Conservation (phyloP, 257 asterid species). For the Fraxinus quadrangulata region DNA sequence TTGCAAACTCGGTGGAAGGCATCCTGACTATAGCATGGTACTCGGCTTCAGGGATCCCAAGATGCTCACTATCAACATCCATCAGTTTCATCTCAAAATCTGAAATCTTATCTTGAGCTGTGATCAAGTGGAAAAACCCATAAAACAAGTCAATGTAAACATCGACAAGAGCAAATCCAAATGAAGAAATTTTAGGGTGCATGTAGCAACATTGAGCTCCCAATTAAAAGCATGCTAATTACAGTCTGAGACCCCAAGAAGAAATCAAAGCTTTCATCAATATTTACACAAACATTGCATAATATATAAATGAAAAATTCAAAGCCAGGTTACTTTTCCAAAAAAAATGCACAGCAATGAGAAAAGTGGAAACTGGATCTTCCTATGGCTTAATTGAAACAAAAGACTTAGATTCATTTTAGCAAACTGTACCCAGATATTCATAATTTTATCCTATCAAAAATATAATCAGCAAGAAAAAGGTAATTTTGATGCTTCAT, state of each 20-base stretch:
- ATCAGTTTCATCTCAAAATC: constrained; percentile 50
- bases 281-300: neutral
- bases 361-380: neutral
- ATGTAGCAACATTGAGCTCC: neutral
- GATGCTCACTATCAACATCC: constrained; percentile 50
- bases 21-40: constrained; percentile 47
- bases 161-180: neutral
- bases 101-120: constrained; percentile 49
- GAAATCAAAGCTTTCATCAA: too few relatives aligned
- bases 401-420: neutral
- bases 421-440: neutral
- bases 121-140: neutral
- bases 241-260: neutral
- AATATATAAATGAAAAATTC: neutral
- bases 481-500: neutral
- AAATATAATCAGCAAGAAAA: neutral
- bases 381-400: neutral
- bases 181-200: neutral
- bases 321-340: neutral
- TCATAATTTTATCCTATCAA: too few relatives aligned
- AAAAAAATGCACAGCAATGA: neutral
- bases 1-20: constrained; percentile 50
- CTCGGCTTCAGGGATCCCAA: constrained; percentile 47
- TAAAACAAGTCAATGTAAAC: neutral
- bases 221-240: neutral